Base-by-base conservation (phyloP, 257 asterid species). In the Coffea eugenioides region DNA sequence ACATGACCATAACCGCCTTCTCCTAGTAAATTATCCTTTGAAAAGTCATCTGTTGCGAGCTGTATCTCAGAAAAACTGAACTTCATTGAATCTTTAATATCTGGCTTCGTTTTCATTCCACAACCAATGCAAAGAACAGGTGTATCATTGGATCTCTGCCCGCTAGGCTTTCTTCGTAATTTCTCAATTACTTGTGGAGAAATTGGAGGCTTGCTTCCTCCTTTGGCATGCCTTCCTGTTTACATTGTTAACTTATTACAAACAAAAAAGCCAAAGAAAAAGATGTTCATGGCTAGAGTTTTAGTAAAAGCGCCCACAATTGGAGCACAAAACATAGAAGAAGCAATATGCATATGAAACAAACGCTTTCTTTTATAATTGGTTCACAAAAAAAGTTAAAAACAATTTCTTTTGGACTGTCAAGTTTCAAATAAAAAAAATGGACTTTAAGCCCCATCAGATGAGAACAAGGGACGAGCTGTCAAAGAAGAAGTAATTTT, bases 1-100 rank as follows among this genome's bases (percentile, higher is more conserved):
- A 92, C 97, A 82, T 74, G 87, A 56, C 97, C 98, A 78, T 90
- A 92, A 65, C 97, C 98, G 48, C 96, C 98, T 90, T 93, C 97
- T 76, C 98, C 96, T n/a, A 93, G 81, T 81, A 93, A 80, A 74
- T 89, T 90, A 46, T 88, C 88, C 62, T 88, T 75, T 56, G 94
- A 90, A 84, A 92, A 93, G 77, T 88, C 85, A 61, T 85, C 77
- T 10, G 98, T 93, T 54, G 98, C 98, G 31, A 83, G 80, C 87
- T 92, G 90, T 84, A 92, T 85, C 84, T 93, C 98, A 0, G 98
- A 81, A 83, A 90, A 90, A 87, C 79, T 85, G 78, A 87, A 93
- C 79, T 83, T 88, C 89, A 82, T 84, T 25, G 97, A 83, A 72
- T 87, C 86, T 43, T 80, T 84, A 67, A 80, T 82, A 76, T 84